Evolutionary conservation across 306 rosid genomes (phyloP).

Genomic region (Pyrus communis): DNA sequence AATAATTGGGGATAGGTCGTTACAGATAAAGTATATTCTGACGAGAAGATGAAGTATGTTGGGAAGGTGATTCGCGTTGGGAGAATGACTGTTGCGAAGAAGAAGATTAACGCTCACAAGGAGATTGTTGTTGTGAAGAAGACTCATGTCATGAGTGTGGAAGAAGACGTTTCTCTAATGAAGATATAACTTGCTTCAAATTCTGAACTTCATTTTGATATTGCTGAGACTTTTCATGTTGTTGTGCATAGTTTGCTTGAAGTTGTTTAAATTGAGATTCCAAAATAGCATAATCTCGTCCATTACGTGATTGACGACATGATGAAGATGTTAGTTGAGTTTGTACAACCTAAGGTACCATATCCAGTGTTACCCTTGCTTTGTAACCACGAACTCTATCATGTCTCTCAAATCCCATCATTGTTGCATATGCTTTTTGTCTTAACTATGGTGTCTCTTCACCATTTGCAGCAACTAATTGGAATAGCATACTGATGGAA

Average conservation of each 20-base stretch:
- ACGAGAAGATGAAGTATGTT: no score
- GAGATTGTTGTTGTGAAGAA: no score
- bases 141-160: no score
- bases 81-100: no score
- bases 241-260: neutral
- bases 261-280: neutral
- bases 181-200: no score
- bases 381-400: neutral
- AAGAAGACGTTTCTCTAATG: no score
- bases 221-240: no score
- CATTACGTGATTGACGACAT: neutral
- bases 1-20: no score
- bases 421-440: neutral
- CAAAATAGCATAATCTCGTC: neutral
- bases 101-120: no score
- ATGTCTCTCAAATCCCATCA: neutral
- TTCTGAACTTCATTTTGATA: no score
- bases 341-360: neutral
- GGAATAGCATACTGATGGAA: conserved; percentile 75
- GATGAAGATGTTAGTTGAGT: neutral
- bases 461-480: neutral
- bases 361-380: neutral
- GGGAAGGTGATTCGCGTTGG: no score
- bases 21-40: no score
- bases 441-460: neutral